Conservation (phyloP, 768 basidiomycete genomes). For the Amanita inopinata region DNA sequence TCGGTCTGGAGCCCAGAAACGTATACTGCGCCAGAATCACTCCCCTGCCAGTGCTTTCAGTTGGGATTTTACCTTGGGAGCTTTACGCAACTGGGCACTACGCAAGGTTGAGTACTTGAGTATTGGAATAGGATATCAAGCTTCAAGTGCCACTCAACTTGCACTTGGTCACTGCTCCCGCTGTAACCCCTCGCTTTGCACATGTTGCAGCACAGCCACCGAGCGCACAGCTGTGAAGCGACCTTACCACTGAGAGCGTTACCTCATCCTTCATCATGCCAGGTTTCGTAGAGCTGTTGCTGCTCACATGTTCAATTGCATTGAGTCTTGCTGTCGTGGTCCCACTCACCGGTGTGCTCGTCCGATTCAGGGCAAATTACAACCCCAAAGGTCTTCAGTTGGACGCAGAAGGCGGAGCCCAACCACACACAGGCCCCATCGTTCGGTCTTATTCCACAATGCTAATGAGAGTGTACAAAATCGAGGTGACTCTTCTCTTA, state of each 20-base stretch:
- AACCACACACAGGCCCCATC: constrained; percentile 71
- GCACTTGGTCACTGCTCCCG: too few species aligned
- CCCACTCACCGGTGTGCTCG: constrained; percentile 57
- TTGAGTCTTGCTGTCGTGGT: constrained; percentile 50
- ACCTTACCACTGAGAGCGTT: background rate
- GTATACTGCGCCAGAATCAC: too few species aligned
- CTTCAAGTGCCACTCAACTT: too few species aligned
- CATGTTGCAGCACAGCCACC: too few species aligned
- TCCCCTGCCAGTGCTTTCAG: too few species aligned
- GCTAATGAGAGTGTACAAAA: constrained; percentile 55
- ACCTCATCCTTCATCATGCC: constrained; percentile 19
- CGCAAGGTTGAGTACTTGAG: too few species aligned
- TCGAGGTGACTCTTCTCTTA: constrained; percentile 43
- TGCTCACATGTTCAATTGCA: constrained; percentile 36
- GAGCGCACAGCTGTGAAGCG: background rate
- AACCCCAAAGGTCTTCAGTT: constrained; percentile 78
- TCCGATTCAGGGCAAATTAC: constrained; percentile 77
- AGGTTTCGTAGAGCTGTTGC: constrained; percentile 24
- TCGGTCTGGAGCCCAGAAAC: too few species aligned
- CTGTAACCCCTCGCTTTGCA: too few species aligned
- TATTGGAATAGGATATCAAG: too few species aligned
- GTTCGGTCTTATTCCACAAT: constrained; percentile 68
- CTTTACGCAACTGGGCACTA: too few species aligned
- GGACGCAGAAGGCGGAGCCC: constrained; percentile 66
- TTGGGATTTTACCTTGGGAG: too few species aligned